phyloP scores from a whole-genome alignment of 768 basidiomycete genomes.

The Brasilioporus rufonigricans region DNA sequence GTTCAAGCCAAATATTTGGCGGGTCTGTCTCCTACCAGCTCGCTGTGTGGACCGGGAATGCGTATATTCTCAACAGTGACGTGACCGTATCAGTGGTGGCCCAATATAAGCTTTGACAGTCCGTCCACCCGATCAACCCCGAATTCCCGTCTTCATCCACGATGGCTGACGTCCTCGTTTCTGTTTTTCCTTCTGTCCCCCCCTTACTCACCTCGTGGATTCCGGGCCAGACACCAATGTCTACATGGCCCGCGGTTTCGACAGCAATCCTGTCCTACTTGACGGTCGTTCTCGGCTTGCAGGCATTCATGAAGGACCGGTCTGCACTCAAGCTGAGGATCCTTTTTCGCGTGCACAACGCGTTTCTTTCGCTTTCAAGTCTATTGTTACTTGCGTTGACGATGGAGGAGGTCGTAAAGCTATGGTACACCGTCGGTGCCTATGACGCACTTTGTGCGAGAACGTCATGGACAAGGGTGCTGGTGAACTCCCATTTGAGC shows the following conservation, averaged over 20 bases:
- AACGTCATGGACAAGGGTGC: constrained; percentile 81
- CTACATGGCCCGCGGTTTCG: constrained; percentile 66
- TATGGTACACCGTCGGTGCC: constrained; percentile 65
- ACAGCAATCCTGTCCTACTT: constrained; percentile 76
- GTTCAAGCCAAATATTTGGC: not conserved
- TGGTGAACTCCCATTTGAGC: constrained; percentile 39
- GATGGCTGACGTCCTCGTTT: constrained; percentile 5
- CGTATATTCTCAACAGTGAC: not conserved
- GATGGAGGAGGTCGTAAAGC: constrained; percentile 80
- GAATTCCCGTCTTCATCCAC: not conserved
- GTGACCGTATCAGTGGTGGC: not conserved
- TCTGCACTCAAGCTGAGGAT: constrained; percentile 66
- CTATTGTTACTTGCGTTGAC: constrained; percentile 74
- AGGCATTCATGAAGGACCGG: constrained; percentile 77
- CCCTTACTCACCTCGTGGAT: constrained; percentile 61
- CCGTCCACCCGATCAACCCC: not conserved
- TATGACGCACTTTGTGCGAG: constrained; percentile 74
- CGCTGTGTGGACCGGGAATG: not conserved
- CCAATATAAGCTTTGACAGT: not conserved
- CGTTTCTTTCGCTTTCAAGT: constrained; percentile 81
- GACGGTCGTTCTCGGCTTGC: constrained; percentile 76
- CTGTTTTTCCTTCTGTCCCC: constrained; percentile 39
- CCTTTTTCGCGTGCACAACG: constrained; percentile 84
- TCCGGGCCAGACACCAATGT: constrained; percentile 74
- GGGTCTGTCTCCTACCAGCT: not conserved